phyloP scores from a whole-genome alignment of 345 rosid genomes.

The Hibiscus tridactylites region DNA sequence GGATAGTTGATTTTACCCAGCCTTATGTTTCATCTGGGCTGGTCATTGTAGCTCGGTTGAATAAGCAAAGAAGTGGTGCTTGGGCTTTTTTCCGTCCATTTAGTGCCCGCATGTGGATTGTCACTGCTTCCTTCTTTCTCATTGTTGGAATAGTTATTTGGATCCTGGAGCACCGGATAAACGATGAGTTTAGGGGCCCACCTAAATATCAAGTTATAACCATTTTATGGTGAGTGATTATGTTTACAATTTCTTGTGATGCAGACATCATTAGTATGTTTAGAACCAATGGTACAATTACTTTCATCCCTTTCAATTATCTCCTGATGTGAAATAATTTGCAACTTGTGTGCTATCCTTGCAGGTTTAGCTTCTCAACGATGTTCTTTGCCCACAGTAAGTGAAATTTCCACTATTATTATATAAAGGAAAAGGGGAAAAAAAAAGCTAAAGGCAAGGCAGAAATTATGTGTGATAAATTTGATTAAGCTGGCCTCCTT shows the following conservation, averaged over 20 bases:
- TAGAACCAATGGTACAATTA: neutral
- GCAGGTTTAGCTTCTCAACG: slow-evolving; percentile 99
- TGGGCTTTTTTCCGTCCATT: slow-evolving; percentile 94
- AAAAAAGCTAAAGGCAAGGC: neutral
- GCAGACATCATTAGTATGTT: neutral
- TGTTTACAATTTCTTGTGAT: neutral
- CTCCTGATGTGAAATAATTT: slow-evolving; percentile 17
- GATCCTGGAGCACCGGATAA: slow-evolving; percentile 86
- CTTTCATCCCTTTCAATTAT: neutral
- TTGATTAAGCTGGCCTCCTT: slow-evolving; percentile 21
- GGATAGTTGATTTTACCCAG: slow-evolving; percentile 81
- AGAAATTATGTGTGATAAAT: slow-evolving; percentile 2
- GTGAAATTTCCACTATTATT: slow-evolving; percentile 16
- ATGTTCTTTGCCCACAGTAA: slow-evolving; percentile 87
- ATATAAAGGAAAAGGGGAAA: too few relatives aligned
- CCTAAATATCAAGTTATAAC: slow-evolving; percentile 71
- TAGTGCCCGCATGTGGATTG: slow-evolving; percentile 60
- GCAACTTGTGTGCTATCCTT: slow-evolving; percentile 23
- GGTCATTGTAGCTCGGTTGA: slow-evolving; percentile 78
- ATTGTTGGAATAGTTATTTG: slow-evolving; percentile 77
- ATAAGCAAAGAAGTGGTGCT: slow-evolving; percentile 67
- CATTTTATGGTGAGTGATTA: slow-evolving; percentile 60
- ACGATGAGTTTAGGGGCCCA: slow-evolving; percentile 91
- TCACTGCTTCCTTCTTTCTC: slow-evolving; percentile 60
- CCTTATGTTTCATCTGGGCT: slow-evolving; percentile 89